Base-by-base conservation (phyloP, 192 early-diverging fungal species). In the Thamnidium elegans region DNA sequence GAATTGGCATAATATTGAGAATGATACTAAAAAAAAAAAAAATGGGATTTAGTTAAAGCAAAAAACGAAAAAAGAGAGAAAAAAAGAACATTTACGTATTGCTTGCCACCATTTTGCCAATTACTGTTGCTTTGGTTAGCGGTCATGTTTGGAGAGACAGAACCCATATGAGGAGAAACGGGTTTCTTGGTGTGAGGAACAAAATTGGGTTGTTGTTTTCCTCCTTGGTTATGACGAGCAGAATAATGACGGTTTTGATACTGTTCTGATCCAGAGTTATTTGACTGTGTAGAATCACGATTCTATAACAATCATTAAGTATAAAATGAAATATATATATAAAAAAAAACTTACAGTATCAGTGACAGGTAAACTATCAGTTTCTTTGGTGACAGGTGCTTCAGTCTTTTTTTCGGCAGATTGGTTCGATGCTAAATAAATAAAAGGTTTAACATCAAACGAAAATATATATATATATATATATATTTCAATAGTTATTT, bases 151-250 rank as follows among this genome's bases (percentile, higher is more conserved):
- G 67, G 71, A 48, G 73, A 55, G 34, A 50, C 58, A 47, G 58
- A 23, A 43, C 46, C 46, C 62, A 71, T 68, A 17, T 63, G 65
- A 32, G 68, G 65, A 20, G 62, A 60, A 60, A 74, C 74, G 14
- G 55, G 64, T 43, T 69, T 73, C 47, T 74, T 69, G 56, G 63
- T 55, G 20, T 65, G 70, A n/a, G 70, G 61, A 39, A 42, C 58
- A 63, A 67, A 58, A 21, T 63, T 66, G n/a, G 74, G 54, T 46
- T 71, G 78, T 23, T 59, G 42, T 48, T 70, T 70, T 56, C 67
- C 53, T 56, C 62, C 72, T 66, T 72, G 66, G 53, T 78, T 70
- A 50, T 39, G 47, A 34, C 34, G 62, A 51, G 31, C 11, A 45
- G n/a, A 13, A 34, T 48, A 56, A 36, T 63, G 58, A 59, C 65